A percentile compares a stretch with the other conserved stretches of the same genome.
phyloP scores from a whole-genome alignment of 345 rosid genomes.

The Pistacia atlantica region DNA sequence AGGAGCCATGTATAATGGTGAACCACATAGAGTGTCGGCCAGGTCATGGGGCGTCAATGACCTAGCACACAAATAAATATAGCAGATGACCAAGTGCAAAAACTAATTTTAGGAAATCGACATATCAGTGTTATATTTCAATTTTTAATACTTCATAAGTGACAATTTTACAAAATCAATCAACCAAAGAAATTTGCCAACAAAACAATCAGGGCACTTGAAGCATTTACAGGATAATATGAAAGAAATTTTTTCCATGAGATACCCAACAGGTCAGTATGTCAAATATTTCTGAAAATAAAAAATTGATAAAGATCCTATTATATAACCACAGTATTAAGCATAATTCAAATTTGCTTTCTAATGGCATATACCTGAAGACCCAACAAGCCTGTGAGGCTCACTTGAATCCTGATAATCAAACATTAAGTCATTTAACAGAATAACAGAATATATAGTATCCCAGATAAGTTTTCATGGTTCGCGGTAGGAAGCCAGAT shows the following conservation, averaged over 20 bases:
- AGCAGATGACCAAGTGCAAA: constrained; percentile 14
- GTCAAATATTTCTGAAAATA: background rate
- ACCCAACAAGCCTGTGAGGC: no score
- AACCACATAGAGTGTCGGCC: constrained; percentile 81
- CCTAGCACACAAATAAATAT: constrained; percentile 34
- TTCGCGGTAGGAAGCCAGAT: no score
- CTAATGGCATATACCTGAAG: no score
- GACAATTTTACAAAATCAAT: background rate
- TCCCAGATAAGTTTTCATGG: no score
- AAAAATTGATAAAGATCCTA: background rate
- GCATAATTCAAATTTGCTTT: no score
- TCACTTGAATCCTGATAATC: no score
- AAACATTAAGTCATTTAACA: no score
- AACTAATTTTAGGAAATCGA: constrained; percentile 1
- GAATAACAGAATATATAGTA: no score
- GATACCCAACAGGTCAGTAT: no score
- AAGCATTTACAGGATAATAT: background rate
- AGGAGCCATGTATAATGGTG: constrained; percentile 92
- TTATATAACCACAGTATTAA: background rate
- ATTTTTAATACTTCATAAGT: background rate
- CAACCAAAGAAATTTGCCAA: background rate
- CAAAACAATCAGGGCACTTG: background rate
- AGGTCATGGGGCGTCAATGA: constrained; percentile 64
- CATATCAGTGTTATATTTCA: background rate
- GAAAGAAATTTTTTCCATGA: no score